Conservation (phyloP, 1,139 yeast genomes). For the Spathaspora jeffriesii region DNA sequence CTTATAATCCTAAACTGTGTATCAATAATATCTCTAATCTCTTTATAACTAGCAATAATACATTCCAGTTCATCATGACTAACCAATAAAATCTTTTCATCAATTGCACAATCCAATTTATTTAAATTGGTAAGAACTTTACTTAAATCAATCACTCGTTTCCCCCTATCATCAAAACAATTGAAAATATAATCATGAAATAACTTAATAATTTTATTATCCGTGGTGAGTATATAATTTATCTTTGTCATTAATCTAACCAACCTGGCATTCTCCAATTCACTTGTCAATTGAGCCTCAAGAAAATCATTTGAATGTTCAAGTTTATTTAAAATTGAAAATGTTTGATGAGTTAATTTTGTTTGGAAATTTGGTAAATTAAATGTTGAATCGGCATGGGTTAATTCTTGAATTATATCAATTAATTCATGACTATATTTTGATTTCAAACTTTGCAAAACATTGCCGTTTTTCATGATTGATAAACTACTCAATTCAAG, state of each 20-base stretch:
- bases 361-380: constrained; percentile 29
- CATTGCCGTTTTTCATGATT: constrained; percentile 17
- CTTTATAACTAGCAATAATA: constrained; percentile 78
- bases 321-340: constrained; percentile 51
- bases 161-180: constrained; percentile 75
- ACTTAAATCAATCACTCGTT: constrained; percentile 78
- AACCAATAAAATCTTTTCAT: constrained; percentile 77
- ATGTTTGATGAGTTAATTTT: constrained; percentile 38
- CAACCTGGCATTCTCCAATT: constrained; percentile 85
- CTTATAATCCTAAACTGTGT: constrained; percentile 65
- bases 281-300: constrained; percentile 68
- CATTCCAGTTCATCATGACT: constrained; percentile 84
- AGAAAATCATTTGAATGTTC: constrained; percentile 61
- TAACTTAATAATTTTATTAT: constrained; percentile 69
- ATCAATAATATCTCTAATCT: constrained; percentile 73
- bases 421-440: constrained; percentile 21
- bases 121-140: constrained; percentile 79
- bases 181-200: constrained; percentile 88
- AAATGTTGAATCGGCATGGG: constrained; percentile 12
- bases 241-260: constrained; percentile 82
- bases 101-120: constrained; percentile 91
- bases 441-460: constrained; percentile 15
- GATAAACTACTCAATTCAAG: constrained; percentile 48
- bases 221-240: constrained; percentile 76
- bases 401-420: constrained; percentile 16